Percentiles rank a stretch among this genome's conserved stretches.
These are phyloP conservation scores for Vicia faba DNA, from an alignment of 306 rosid species.

Conservation along the genomic window DNA sequence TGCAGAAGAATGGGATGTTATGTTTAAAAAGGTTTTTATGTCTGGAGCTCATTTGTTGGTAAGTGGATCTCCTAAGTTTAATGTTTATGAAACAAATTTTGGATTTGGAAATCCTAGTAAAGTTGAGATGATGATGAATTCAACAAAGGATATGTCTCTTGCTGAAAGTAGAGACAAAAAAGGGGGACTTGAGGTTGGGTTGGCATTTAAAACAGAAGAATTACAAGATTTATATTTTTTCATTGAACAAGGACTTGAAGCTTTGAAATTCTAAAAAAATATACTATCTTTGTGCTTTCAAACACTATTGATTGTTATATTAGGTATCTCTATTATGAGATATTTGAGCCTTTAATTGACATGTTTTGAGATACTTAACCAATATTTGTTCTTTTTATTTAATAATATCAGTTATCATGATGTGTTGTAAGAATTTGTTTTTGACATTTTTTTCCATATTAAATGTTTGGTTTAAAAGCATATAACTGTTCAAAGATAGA, in stretches of 20 bases:
- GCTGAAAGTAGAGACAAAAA: slow-evolving; percentile 40
- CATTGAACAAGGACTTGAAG: slow-evolving; percentile 19
- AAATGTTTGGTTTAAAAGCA: no score
- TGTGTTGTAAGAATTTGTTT: no score
- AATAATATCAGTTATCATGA: no score
- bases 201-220: background rate
- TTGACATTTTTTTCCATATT: no score
- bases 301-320: no score
- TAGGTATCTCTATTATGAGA: no score
- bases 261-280: slow-evolving; percentile 9
- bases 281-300: background rate
- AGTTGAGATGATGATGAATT: slow-evolving; percentile 46
- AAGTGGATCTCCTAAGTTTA: slow-evolving; percentile 43
- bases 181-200: slow-evolving; percentile 48
- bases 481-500: no score
- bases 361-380: no score
- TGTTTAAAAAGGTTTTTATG: slow-evolving; percentile 23
- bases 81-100: slow-evolving; percentile 47
- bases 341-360: no score
- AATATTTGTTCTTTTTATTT: no score
- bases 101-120: slow-evolving; percentile 49
- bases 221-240: slow-evolving; percentile 22
- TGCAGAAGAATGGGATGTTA: slow-evolving; percentile 37
- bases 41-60: slow-evolving; percentile 29
- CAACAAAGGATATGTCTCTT: slow-evolving; percentile 39